phyloP scores from a whole-genome alignment of 2,329 filamentous ascomycete genomes.

The Esteya vermicola region DNA sequence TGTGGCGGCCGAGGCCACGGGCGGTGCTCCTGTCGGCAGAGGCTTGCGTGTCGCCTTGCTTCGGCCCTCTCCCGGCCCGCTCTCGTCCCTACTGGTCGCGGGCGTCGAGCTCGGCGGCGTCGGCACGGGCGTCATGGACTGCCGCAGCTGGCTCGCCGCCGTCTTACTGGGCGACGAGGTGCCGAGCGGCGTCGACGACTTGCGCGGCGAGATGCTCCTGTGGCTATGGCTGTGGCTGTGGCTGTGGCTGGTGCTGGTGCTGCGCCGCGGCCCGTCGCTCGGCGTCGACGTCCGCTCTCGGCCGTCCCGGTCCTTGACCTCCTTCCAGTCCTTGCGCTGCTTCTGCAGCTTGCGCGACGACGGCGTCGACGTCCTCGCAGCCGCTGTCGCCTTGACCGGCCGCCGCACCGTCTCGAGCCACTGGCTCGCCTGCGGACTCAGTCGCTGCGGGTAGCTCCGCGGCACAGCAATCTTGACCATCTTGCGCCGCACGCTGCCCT shows the following conservation, averaged over 20 bases:
- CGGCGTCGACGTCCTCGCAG: neutral
- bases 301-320: no score
- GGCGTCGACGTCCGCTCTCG: no score
- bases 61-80: no score
- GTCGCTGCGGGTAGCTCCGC: conserved; percentile 4
- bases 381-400: neutral
- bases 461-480: conserved; percentile 10
- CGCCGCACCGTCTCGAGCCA: conserved; percentile 9
- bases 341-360: neutral
- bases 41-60: conserved; percentile 7
- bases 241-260: neutral
- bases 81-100: no score
- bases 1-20: neutral
- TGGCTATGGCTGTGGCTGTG: no score
- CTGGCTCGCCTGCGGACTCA: conserved; percentile 7
- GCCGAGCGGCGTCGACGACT: neutral
- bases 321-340: no score
- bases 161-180: neutral
- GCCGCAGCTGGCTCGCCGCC: neutral
- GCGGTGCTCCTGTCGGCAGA: conserved; percentile 6
- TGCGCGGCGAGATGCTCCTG: no score
- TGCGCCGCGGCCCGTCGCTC: no score
- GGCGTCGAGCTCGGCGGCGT: no score
- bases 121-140: no score
- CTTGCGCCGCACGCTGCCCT: conserved; percentile 14